Evolutionary conservation across 768 basidiomycete species (phyloP), one percentile per base, ranked within the genome.

Genomic region (Hortiboletus campestris): DNA sequence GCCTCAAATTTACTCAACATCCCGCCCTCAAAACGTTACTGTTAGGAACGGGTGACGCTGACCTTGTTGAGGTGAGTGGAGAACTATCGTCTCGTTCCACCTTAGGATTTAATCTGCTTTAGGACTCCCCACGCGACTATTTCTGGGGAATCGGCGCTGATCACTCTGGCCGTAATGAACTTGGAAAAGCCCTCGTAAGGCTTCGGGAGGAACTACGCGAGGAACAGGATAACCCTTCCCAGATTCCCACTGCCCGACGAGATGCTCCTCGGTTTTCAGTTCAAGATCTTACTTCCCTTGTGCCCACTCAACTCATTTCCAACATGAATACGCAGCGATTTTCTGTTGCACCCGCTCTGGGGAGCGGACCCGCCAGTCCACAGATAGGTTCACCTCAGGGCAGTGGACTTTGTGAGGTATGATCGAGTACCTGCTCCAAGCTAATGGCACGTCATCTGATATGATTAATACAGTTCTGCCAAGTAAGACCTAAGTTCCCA

Each of bases 81-180:
- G 6, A 38, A 13, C 8, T 19, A 11, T 49, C n/a, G 4, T 41
- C 49, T 22, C 46, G 11, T 57, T 35, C 34, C 43, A 49, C 22
- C 41, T 16, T 46, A 51, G 34, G 14, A 48, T 32, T 53, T 31
- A 49, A 19, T 50, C 6, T 17, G 4, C 22, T 11, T 31, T 58
- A 88, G 86, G 80, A 86, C 63, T 88, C 86, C n/a, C 84, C 84
- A 55, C 85, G 83, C 59, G 88, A 90, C 67, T 76, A 85, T 39
- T 89, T 89, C 70, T 90, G 88, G 87, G 88, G 88, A n/a, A 70
- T 83, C 57, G 88, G 88, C 6, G 75, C 79, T 38, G 84, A 90
- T 67, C 73, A 78, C 28, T 72, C 76, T 62, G 88, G 88, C 20
- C 80, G 83, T 39, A 90, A 90, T 59, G 86, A 90, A 67, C 80